Percentiles rank a stretch among this genome's conserved stretches.
These are phyloP conservation scores for Xylaria castorea DNA, from an alignment of 495 filamentous ascomycete species.

Conservation along the genomic window DNA sequence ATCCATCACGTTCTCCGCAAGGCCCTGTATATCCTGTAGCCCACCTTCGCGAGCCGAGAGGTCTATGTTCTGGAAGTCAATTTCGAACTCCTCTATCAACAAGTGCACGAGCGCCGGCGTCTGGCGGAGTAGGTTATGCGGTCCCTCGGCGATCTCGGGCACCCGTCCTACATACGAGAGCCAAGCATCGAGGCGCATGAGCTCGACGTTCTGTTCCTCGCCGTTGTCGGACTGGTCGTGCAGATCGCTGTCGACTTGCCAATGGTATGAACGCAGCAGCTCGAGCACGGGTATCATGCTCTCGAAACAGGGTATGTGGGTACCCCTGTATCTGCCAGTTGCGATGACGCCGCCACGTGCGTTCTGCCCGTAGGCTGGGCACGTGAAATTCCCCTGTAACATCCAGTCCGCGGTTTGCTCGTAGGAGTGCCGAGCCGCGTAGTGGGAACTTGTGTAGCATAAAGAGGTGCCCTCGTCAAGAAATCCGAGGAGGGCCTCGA, in stretches of 20 bases:
- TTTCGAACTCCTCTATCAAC: constrained; percentile 9
- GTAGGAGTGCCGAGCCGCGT: neutral
- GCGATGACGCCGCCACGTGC: constrained; percentile 7
- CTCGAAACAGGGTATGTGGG: neutral
- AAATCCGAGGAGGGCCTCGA: constrained; percentile 8
- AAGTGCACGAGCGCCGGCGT: constrained; percentile 14
- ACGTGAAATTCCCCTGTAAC: neutral
- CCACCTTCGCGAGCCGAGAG: constrained; percentile 12
- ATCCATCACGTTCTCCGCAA: constrained; percentile 12
- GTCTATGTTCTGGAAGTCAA: constrained; percentile 17
- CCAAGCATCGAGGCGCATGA: constrained; percentile 1
- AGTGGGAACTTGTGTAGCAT: neutral
- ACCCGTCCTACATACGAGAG: constrained; percentile 6
- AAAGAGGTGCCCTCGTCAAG: constrained; percentile 5
- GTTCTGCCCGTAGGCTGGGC: constrained; percentile 2
- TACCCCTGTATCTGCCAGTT: neutral
- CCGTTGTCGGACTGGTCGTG: neutral
- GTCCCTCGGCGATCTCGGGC: constrained; percentile 6
- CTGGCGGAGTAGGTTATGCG: constrained; percentile 6
- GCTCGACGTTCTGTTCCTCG: constrained; percentile 11
- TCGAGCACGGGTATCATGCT: neutral
- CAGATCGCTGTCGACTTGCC: constrained; percentile 5
- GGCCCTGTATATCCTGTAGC: constrained; percentile 7
- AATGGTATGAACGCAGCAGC: neutral
- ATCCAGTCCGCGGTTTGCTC: neutral